Conservation (phyloP, 2,329 filamentous ascomycete genomes). For the Fusarium hostae region DNA sequence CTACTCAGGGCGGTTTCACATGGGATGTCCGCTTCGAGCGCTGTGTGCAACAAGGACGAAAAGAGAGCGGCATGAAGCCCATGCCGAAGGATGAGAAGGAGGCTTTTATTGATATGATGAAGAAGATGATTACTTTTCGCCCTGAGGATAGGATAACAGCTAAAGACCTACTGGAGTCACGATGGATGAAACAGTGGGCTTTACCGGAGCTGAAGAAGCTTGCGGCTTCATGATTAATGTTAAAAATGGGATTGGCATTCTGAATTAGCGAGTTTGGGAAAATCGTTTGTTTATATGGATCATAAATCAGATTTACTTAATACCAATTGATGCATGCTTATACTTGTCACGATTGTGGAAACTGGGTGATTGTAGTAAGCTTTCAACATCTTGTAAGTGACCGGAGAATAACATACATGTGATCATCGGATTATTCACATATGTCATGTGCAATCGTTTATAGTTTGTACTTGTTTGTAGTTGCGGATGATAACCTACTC, state of each 20-base stretch:
- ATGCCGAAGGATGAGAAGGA: slow-evolving; percentile 32
- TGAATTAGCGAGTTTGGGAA: slow-evolving; percentile 31
- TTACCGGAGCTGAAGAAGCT: slow-evolving; percentile 32
- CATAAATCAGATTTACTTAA: background rate
- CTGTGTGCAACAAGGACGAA: slow-evolving; percentile 30
- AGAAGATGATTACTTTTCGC: slow-evolving; percentile 30
- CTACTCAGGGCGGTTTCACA: background rate
- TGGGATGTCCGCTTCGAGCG: slow-evolving; percentile 34
- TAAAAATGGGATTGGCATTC: slow-evolving; percentile 8
- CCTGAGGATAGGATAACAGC: slow-evolving; percentile 28
- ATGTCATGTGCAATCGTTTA: background rate
- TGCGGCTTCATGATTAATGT: slow-evolving; percentile 8
- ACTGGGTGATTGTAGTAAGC: background rate
- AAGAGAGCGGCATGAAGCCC: slow-evolving; percentile 27
- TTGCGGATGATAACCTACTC: no score
- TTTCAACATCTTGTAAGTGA: background rate
- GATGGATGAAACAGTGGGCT: slow-evolving; percentile 38
- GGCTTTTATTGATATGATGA: slow-evolving; percentile 39
- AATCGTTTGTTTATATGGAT: background rate
- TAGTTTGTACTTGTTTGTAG: background rate
- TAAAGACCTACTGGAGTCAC: slow-evolving; percentile 26
- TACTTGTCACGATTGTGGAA: background rate
- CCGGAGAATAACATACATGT: background rate
- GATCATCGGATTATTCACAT: background rate
- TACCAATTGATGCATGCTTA: slow-evolving; percentile 4